These are phyloP conservation scores for Leccinum truebloodii DNA, from an alignment of 768 basidiomycete genomes.

Conservation along the genomic window DNA sequence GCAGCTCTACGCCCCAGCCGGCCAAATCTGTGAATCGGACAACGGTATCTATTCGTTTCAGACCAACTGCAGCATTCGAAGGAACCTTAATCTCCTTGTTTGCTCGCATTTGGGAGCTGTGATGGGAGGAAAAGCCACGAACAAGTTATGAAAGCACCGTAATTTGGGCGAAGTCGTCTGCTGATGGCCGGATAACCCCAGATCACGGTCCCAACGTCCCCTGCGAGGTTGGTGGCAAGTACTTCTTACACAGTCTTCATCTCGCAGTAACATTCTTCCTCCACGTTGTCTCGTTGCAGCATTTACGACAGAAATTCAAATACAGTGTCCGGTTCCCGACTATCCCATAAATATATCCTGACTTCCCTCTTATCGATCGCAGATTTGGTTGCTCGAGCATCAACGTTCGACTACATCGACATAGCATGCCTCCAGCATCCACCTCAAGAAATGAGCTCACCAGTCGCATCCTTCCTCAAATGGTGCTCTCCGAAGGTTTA, in stretches of 20 bases:
- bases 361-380: background rate
- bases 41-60: too few species aligned
- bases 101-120: too few species aligned
- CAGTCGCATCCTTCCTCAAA: constrained; percentile 32
- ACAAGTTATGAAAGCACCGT: too few species aligned
- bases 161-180: too few species aligned
- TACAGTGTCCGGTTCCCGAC: background rate
- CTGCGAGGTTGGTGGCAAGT: background rate
- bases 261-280: background rate
- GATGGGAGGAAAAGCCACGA: too few species aligned
- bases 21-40: too few species aligned
- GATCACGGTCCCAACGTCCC: background rate
- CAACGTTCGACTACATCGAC: background rate
- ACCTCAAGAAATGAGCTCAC: constrained; percentile 29
- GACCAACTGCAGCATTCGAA: too few species aligned
- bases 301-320: background rate
- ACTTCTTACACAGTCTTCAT: background rate
- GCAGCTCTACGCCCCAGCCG: too few species aligned
- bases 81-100: too few species aligned
- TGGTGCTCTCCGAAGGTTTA: constrained; percentile 33
- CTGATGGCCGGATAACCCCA: background rate
- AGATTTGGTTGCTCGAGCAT: background rate
- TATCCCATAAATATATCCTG: background rate
- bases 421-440: constrained; percentile 9
- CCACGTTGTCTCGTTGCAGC: background rate